Evolutionary conservation across 495 filamentous ascomycete species (phyloP).

Genomic region (Lasiosphaeria miniovina): DNA sequence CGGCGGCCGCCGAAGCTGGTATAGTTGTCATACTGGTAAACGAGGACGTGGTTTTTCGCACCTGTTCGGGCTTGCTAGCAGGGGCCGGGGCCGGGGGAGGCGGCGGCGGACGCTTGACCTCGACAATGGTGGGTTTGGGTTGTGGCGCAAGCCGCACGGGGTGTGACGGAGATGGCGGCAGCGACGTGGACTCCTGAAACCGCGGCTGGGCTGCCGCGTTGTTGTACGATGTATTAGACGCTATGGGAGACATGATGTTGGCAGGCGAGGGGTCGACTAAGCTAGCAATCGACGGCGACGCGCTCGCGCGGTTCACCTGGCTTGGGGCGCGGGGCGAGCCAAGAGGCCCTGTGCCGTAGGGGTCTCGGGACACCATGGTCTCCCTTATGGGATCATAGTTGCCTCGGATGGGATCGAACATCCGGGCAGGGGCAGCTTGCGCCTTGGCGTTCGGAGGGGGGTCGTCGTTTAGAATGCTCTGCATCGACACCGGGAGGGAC

Average conservation of each 20-base stretch:
- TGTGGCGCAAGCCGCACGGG: slow-evolving; percentile 26
- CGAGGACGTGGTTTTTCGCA: slow-evolving; percentile 29
- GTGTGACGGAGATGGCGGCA: slow-evolving; percentile 32
- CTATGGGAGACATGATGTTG: slow-evolving; percentile 42
- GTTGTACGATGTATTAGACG: slow-evolving; percentile 42
- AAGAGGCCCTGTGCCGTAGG: slow-evolving; percentile 51
- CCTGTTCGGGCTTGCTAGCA: slow-evolving; percentile 13
- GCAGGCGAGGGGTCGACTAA: slow-evolving; percentile 72
- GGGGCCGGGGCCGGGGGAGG: slow-evolving; percentile 26
- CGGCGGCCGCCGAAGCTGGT: slow-evolving; percentile 17
- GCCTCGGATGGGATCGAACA: slow-evolving; percentile 83
- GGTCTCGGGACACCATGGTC: slow-evolving; percentile 45
- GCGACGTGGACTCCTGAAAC: slow-evolving; percentile 27
- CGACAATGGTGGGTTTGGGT: slow-evolving; percentile 33
- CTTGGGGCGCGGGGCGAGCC: slow-evolving; percentile 53
- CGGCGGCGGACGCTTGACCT: slow-evolving; percentile 33
- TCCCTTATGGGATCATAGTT: slow-evolving; percentile 58
- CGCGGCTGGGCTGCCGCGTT: slow-evolving; percentile 26
- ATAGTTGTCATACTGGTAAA: slow-evolving; percentile 38
- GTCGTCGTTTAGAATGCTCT: slow-evolving; percentile 48
- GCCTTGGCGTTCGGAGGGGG: slow-evolving; percentile 39
- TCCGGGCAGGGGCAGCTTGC: slow-evolving; percentile 59
- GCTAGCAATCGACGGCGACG: slow-evolving; percentile 85
- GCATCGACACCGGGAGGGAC: slow-evolving; percentile 42
- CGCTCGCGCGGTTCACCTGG: slow-evolving; percentile 66